These are phyloP conservation scores for Paspalum vaginatum DNA, from an alignment of 176 grass and related monocot species.

Conservation along the genomic window DNA sequence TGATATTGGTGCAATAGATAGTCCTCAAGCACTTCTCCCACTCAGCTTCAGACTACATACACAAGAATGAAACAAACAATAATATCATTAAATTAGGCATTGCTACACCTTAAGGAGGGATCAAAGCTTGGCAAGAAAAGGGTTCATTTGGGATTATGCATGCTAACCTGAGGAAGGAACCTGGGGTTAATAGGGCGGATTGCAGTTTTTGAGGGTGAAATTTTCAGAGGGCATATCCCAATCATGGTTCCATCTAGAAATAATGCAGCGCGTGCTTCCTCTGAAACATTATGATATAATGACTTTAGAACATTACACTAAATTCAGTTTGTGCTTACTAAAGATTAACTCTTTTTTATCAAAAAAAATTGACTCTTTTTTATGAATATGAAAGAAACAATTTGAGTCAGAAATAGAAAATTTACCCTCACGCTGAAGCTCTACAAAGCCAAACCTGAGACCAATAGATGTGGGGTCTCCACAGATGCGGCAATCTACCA, in stretches of 20 bases:
- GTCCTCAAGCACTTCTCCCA: conserved; percentile 51
- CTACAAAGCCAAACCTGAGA: conserved; percentile 57
- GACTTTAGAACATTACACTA: not conserved
- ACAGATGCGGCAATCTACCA: conserved; percentile 59
- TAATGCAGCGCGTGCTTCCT: conserved; percentile 42
- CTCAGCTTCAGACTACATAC: conserved; percentile 52
- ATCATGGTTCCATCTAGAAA: conserved; percentile 31
- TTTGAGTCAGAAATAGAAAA: not conserved
- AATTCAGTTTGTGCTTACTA: not conserved
- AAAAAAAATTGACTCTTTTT: not conserved
- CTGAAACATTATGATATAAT: conserved; percentile 20
- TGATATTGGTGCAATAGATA: conserved; percentile 57
- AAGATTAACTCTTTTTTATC: not conserved
- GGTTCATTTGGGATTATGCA: not conserved
- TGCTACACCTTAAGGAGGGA: not conserved
- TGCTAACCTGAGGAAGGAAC: conserved; percentile 52
- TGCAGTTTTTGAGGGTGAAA: conserved; percentile 53
- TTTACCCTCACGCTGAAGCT: conserved; percentile 46
- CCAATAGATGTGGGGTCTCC: conserved; percentile 28
- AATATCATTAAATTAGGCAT: not conserved
- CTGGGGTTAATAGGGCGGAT: conserved; percentile 59
- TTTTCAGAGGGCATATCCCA: conserved; percentile 31
- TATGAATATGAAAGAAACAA: not conserved
- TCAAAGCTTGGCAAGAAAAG: not conserved
- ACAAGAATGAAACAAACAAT: not conserved